These are phyloP conservation scores for Corynespora cassiicola DNA, from an alignment of 2,329 filamentous ascomycete species.

Conservation along the genomic window DNA sequence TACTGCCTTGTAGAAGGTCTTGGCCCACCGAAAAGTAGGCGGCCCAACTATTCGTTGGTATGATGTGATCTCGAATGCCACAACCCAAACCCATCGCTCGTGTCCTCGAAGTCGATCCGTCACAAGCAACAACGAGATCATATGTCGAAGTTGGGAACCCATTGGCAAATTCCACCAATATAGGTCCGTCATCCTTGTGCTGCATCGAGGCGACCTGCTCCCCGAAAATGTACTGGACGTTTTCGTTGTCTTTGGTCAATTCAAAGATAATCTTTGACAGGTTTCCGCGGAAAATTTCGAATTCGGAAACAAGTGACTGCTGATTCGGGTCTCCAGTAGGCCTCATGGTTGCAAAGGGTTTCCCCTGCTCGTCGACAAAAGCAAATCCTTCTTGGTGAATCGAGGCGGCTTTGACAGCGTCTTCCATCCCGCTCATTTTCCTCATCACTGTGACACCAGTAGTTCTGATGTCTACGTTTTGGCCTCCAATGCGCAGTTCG, in stretches of 20 bases:
- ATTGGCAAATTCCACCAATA: slow-evolving; percentile 20
- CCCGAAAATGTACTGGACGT: slow-evolving; percentile 27
- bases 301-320: slow-evolving; percentile 21
- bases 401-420: slow-evolving; percentile 32
- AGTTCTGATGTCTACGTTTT: slow-evolving; percentile 51
- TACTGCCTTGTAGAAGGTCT: slow-evolving; percentile 7
- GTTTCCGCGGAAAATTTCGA: slow-evolving; percentile 29
- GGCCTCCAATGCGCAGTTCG: slow-evolving; percentile 45
- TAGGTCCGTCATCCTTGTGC: slow-evolving; percentile 7
- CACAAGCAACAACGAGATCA: slow-evolving; percentile 24
- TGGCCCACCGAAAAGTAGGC: slow-evolving; percentile 14
- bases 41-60: slow-evolving; percentile 12
- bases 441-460: slow-evolving; percentile 47
- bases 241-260: slow-evolving; percentile 14
- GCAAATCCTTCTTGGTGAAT: slow-evolving; percentile 45
- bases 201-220: slow-evolving; percentile 14
- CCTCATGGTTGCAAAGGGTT: slow-evolving; percentile 25
- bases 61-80: slow-evolving; percentile 12
- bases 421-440: slow-evolving; percentile 44
- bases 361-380: slow-evolving; percentile 31
- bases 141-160: slow-evolving; percentile 29
- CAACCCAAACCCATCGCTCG: slow-evolving; percentile 14
- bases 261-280: slow-evolving; percentile 37
- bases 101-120: slow-evolving; percentile 22
- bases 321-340: slow-evolving; percentile 33